Conservation (phyloP, 2,329 filamentous ascomycete species). For the Lachnellula willkommii region DNA sequence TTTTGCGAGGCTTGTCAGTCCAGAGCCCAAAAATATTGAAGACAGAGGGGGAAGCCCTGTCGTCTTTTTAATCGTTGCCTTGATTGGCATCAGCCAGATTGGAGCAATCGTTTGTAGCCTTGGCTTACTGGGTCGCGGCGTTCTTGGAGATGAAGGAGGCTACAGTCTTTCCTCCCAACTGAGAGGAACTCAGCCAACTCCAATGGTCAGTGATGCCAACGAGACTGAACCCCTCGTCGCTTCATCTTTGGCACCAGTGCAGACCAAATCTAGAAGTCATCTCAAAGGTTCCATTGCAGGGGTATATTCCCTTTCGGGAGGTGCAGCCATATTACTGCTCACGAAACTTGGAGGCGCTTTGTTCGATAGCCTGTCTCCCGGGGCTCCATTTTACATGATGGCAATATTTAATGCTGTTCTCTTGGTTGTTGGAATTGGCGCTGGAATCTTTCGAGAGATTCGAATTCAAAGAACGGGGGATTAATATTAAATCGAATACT, state of each 20-base stretch:
- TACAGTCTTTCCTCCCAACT: conserved; percentile 30
- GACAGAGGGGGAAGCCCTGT: conserved; percentile 61
- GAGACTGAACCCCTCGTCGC: conserved; percentile 30
- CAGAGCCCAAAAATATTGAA: conserved; percentile 61
- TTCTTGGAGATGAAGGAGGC: conserved; percentile 49
- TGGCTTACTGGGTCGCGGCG: conserved; percentile 76
- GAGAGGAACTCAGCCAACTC: conserved; percentile 7
- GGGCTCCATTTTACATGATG: conserved; percentile 92
- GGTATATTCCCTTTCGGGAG: conserved; percentile 86
- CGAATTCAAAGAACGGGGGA: conserved; percentile 4
- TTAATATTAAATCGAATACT: not conserved
- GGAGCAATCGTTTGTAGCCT: conserved; percentile 94
- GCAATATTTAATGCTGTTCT: conserved; percentile 76
- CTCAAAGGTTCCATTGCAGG: conserved; percentile 94
- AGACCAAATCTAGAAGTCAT: conserved; percentile 25
- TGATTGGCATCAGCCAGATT: conserved; percentile 90
- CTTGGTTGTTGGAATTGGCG: conserved; percentile 42
- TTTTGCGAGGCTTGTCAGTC: conserved; percentile 72
- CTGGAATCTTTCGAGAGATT: conserved; percentile 27
- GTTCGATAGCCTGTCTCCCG: conserved; percentile 70
- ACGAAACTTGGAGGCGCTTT: conserved; percentile 86
- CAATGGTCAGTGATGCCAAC: not conserved
- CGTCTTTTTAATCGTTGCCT: conserved; percentile 70
- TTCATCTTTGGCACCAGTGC: conserved; percentile 14
- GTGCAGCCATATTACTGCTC: conserved; percentile 80